phyloP scores from a whole-genome alignment of 2,329 filamentous ascomycete species.

The Pseudocercospora fuligena region DNA sequence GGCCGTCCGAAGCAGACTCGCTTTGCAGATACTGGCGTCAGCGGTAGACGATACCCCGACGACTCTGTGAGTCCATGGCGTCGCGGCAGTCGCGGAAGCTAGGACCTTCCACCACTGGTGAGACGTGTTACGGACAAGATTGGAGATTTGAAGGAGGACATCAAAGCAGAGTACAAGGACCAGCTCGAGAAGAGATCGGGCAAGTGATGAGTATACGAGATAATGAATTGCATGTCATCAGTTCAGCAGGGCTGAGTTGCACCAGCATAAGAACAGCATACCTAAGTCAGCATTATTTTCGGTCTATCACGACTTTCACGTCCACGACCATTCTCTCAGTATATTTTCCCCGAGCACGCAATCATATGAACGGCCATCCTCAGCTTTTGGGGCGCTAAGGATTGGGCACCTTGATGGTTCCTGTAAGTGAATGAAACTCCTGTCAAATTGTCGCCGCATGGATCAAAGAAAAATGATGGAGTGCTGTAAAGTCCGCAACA shows the following conservation, averaged over 20 bases:
- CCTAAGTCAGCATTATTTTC: neutral
- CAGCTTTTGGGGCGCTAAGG: neutral
- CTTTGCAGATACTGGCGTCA: conserved; percentile 22
- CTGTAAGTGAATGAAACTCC: neutral
- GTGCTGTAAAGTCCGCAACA: no score
- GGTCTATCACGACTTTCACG: neutral
- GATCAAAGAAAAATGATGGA: no score
- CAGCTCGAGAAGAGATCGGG: neutral
- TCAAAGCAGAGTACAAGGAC: conserved; percentile 1
- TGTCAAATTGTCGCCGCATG: neutral
- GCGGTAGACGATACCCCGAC: conserved; percentile 22
- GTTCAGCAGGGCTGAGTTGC: neutral
- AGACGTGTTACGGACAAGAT: conserved; percentile 6
- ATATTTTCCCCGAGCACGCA: neutral
- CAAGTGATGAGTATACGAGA: conserved; percentile 2
- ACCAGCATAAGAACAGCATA: neutral
- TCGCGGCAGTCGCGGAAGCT: conserved; percentile 7
- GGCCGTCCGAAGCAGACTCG: conserved; percentile 22
- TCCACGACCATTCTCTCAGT: neutral
- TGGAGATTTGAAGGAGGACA: neutral
- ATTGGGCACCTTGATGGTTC: neutral
- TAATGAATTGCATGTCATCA: neutral
- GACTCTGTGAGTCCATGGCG: conserved; percentile 16
- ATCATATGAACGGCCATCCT: neutral
- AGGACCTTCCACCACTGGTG: neutral